A percentile compares a stretch with the other conserved stretches of the same genome.
These are phyloP conservation scores for Ogataea minuta DNA, from an alignment of 805 yeast species.

Conservation along the genomic window DNA sequence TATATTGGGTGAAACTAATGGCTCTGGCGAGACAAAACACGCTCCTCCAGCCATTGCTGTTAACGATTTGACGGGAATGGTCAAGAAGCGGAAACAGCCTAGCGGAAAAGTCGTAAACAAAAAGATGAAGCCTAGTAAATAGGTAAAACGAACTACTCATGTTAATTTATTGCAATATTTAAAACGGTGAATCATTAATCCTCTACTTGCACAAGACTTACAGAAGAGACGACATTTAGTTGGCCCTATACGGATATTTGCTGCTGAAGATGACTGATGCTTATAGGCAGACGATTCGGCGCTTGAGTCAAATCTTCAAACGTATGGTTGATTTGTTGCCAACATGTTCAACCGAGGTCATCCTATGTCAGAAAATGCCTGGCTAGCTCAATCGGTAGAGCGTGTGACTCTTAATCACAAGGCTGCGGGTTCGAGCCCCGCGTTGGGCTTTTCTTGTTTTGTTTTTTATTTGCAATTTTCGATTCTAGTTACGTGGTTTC, in stretches of 20 bases:
- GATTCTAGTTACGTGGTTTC: not conserved
- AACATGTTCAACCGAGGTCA: not conserved
- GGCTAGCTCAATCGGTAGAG: slow-evolving; percentile 30
- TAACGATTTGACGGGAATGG: slow-evolving; percentile 62
- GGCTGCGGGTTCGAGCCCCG: slow-evolving; percentile 29
- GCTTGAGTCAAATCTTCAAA: too few species aligned
- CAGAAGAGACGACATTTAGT: too few species aligned
- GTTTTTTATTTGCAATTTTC: not conserved
- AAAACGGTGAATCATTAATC: not conserved
- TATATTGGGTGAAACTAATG: slow-evolving; percentile 47
- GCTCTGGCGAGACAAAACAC: slow-evolving; percentile 23
- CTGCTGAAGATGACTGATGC: too few species aligned
- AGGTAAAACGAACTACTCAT: not conserved
- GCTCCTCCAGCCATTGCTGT: slow-evolving; percentile 35
- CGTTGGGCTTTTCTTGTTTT: slow-evolving; percentile 21
- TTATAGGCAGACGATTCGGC: too few species aligned
- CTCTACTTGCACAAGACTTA: not conserved
- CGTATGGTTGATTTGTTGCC: too few species aligned
- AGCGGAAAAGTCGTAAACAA: slow-evolving; percentile 19
- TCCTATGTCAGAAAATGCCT: slow-evolving; percentile 13
- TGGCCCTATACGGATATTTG: too few species aligned
- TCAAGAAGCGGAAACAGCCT: slow-evolving; percentile 45
- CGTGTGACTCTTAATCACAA: slow-evolving; percentile 29
- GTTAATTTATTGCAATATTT: not conserved
- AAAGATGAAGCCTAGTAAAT: slow-evolving; percentile 14